These are phyloP conservation scores for Solanum hybrid DNA, from an alignment of 305 asterid species.

Conservation along the genomic window DNA sequence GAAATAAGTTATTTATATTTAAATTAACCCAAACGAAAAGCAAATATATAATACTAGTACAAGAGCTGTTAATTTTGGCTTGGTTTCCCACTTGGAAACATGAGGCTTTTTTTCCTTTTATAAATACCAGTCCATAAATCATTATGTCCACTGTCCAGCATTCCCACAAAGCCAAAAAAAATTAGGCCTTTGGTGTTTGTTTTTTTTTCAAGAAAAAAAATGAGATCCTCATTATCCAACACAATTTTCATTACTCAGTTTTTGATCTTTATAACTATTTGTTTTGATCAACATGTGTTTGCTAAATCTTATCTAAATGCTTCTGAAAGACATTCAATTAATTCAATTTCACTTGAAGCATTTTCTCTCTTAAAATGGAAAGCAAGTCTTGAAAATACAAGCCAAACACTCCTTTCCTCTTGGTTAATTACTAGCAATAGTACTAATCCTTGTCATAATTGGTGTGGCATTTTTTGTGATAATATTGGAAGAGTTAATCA, in stretches of 20 bases:
- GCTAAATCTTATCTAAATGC: not conserved
- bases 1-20: not conserved
- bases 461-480: constrained; percentile 24
- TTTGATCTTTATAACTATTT: not conserved
- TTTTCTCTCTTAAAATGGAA: constrained; percentile 20
- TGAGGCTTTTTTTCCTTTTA: not conserved
- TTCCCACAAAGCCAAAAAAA: not conserved
- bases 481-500: constrained; percentile 4
- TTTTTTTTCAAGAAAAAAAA: not conserved
- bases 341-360: not conserved
- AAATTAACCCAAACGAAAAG: not conserved
- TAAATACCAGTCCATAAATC: not conserved
- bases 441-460: constrained; percentile 7
- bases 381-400: constrained; percentile 12
- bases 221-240: not conserved
- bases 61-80: not conserved
- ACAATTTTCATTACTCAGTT: not conserved
- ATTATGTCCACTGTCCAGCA: not conserved
- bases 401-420: constrained; percentile 11
- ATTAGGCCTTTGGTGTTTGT: not conserved
- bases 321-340: not conserved
- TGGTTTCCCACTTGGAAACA: not conserved
- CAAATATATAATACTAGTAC: not conserved
- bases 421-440: constrained; percentile 3
- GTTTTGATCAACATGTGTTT: not conserved